Percentiles rank a stretch among this genome's conserved stretches.
These are phyloP conservation scores for Cladorrhinum sp. DNA, from an alignment of 2,329 filamentous ascomycete species.

Conservation along the genomic window DNA sequence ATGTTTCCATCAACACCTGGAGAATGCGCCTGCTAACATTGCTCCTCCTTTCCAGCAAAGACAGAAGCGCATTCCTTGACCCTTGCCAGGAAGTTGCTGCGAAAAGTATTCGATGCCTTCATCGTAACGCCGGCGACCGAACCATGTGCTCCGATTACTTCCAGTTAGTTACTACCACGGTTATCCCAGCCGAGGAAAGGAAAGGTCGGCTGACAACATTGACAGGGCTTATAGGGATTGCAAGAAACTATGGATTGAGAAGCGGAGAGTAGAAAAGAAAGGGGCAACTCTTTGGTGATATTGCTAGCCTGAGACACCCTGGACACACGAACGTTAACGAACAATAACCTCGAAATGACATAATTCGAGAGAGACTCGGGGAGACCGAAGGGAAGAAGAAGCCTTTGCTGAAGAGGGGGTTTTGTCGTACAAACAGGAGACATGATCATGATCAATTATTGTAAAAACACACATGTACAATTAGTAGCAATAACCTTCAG, in stretches of 20 bases:
- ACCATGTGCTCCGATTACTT: conserved; percentile 95
- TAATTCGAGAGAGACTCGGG: not conserved
- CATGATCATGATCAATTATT: not conserved
- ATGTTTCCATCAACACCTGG: conserved; percentile 28
- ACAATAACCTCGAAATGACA: not conserved
- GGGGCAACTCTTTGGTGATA: conserved; percentile 20
- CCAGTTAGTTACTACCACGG: conserved; percentile 59
- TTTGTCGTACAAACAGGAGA: not conserved
- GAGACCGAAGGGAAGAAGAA: not conserved
- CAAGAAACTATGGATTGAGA: conserved; percentile 75
- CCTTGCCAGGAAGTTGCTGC: conserved; percentile 91
- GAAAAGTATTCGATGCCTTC: conserved; percentile 80
- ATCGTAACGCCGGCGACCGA: conserved; percentile 81
- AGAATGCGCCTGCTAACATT: not conserved
- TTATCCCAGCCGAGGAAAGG: not conserved
- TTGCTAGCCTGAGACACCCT: not conserved
- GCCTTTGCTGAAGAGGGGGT: not conserved
- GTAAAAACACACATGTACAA: not conserved
- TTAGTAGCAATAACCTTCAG: not conserved
- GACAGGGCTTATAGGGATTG: conserved; percentile 85
- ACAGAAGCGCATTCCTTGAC: conserved; percentile 85
- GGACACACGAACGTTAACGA: not conserved
- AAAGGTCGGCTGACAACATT: conserved; percentile 9
- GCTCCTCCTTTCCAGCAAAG: conserved; percentile 68
- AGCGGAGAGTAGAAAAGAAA: conserved; percentile 29